Conservation (phyloP, 257 asterid genomes). For the Plantago elongata region DNA sequence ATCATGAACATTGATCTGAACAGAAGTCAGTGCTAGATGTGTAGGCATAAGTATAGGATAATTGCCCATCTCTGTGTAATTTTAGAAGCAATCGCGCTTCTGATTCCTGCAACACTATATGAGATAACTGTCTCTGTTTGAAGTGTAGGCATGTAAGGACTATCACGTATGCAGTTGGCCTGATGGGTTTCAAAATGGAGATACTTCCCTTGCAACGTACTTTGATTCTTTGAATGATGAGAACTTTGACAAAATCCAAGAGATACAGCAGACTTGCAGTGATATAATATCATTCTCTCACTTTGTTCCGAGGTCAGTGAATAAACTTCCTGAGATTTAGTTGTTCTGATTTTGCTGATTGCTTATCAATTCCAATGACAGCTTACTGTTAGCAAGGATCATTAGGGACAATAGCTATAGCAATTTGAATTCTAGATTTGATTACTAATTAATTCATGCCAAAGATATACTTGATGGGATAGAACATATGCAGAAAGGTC, state of each 20-base stretch:
- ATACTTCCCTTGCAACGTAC: constrained; percentile 59
- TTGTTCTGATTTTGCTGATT: neutral
- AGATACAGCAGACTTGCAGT: constrained; percentile 53
- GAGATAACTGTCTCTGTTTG: constrained; percentile 19
- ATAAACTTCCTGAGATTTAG: constrained; percentile 12
- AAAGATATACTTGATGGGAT: too few species aligned
- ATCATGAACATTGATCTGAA: too few species aligned
- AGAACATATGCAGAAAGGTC: too few species aligned
- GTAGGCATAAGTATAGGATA: too few species aligned
- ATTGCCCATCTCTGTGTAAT: too few species aligned
- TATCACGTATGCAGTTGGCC: constrained; percentile 88
- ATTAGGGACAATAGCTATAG: too few species aligned
- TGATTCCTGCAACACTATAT: neutral
- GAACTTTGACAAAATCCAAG: constrained; percentile 37
- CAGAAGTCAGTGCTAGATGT: too few species aligned
- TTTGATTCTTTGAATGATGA: constrained; percentile 76
- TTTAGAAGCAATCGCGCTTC: too few species aligned
- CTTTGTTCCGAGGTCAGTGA: constrained; percentile 75
- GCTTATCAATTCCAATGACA: neutral
- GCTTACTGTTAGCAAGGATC: too few species aligned
- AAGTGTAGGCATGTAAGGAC: constrained; percentile 81
- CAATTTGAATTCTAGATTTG: too few species aligned
- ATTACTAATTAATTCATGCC: too few species aligned
- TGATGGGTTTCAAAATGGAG: constrained; percentile 44
- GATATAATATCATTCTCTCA: constrained; percentile 72